Evolutionary conservation across 1,284 basidiomycete species (phyloP).

Genomic region (Fomes fomentarius): DNA sequence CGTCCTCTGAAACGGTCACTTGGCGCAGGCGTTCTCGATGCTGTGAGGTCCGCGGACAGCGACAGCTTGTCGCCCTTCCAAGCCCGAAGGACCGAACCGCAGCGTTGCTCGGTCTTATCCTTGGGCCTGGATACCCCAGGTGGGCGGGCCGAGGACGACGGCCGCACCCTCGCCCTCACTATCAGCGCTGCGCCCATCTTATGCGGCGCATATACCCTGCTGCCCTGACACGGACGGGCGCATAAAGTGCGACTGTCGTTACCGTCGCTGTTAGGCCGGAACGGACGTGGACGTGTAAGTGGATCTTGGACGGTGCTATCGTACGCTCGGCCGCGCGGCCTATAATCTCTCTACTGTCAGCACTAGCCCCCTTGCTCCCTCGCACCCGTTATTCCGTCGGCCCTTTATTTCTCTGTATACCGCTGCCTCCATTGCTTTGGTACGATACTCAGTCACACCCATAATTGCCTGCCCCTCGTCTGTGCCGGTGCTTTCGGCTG

Average conservation of each 20-base stretch:
- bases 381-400: conserved; percentile 1
- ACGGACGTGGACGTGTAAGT: conserved; percentile 5
- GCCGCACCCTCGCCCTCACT: conserved; percentile 8
- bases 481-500: too few species aligned
- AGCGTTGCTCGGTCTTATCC: conserved; percentile 1
- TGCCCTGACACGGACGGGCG: neutral
- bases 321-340: conserved; percentile 6
- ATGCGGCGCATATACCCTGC: conserved; percentile 13
- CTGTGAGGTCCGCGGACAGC: too few species aligned
- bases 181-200: conserved; percentile 10
- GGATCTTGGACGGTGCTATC: conserved; percentile 17
- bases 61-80: too few species aligned
- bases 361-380: neutral
- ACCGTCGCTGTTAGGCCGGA: neutral
- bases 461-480: neutral
- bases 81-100: neutral
- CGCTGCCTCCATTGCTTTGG: neutral
- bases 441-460: neutral
- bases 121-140: conserved; percentile 11
- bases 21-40: too few species aligned
- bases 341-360: conserved; percentile 3
- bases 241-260: neutral
- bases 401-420: neutral
- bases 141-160: conserved; percentile 13
- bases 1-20: too few species aligned